A percentile compares a stretch with the other conserved stretches of the same genome.
phyloP scores from a whole-genome alignment of 805 yeast genomes.

The Lachancea lanzarotensis region DNA sequence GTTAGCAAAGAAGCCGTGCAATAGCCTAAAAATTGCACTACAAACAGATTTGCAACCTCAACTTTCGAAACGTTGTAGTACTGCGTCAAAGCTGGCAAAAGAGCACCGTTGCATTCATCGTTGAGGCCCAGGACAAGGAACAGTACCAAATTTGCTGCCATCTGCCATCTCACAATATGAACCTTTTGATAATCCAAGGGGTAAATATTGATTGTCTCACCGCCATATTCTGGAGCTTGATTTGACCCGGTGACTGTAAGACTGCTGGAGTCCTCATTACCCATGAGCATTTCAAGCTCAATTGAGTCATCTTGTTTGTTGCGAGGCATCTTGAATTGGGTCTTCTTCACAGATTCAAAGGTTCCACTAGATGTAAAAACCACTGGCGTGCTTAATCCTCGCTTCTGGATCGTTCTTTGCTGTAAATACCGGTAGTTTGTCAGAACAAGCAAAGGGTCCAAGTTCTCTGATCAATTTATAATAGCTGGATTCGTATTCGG shows the following conservation, averaged over 20 bases:
- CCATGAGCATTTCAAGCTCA: slow-evolving; percentile 2
- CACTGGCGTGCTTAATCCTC: too few species aligned
- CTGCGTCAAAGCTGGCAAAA: slow-evolving; percentile 28
- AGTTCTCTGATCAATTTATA: too few species aligned
- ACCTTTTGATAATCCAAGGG: slow-evolving; percentile 25
- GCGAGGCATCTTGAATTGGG: neutral
- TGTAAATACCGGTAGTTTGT: too few species aligned
- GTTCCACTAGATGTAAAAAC: too few species aligned
- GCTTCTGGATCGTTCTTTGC: too few species aligned
- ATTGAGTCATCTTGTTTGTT: neutral
- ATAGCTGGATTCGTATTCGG: too few species aligned
- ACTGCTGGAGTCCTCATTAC: neutral
- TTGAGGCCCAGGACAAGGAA: slow-evolving; percentile 31
- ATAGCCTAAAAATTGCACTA: slow-evolving; percentile 29
- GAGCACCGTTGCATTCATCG: slow-evolving; percentile 32
- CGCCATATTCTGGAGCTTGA: slow-evolving; percentile 22
- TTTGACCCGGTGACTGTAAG: slow-evolving; percentile 6
- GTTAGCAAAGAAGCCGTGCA: slow-evolving; percentile 27
- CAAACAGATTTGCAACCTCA: slow-evolving; percentile 26
- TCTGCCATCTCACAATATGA: slow-evolving; percentile 25
- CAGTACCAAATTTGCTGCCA: slow-evolving; percentile 24
- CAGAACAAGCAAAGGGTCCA: too few species aligned
- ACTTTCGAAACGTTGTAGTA: slow-evolving; percentile 24
- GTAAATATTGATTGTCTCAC: slow-evolving; percentile 19
- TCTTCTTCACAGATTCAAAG: too few species aligned